Evolutionary conservation across 768 basidiomycete species (phyloP).

Genomic region (Clitopilus hobsonii): DNA sequence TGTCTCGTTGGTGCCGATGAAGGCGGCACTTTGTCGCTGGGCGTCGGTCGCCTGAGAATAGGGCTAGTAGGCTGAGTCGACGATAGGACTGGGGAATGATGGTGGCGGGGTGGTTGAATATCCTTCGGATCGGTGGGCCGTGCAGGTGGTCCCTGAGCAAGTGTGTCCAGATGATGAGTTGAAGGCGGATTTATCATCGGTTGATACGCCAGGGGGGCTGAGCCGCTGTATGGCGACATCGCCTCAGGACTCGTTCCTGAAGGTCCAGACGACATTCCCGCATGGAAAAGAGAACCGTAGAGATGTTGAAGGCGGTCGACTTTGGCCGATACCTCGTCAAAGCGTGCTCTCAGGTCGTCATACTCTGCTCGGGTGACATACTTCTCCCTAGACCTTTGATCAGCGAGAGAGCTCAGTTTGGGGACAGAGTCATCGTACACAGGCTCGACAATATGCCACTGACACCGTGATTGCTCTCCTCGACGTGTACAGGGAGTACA

Average conservation of each 20-base stretch:
- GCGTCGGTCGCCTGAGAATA: conserved; percentile 14
- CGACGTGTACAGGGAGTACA: conserved; percentile 78
- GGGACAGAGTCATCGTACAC: conserved; percentile 49
- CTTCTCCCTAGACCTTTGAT: conserved; percentile 68
- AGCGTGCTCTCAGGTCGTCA: conserved; percentile 65
- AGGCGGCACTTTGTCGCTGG: conserved; percentile 18
- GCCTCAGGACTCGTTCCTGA: conserved; percentile 27
- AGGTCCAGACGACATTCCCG: conserved; percentile 21
- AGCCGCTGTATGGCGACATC: conserved; percentile 21
- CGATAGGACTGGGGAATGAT: conserved; percentile 14
- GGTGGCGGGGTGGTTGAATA: conserved; percentile 14
- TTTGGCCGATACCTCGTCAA: conserved; percentile 55
- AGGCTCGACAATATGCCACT: conserved; percentile 81
- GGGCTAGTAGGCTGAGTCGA: conserved; percentile 17
- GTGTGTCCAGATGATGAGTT: conserved; percentile 18
- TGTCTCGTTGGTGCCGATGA: conserved; percentile 19
- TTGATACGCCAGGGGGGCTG: conserved; percentile 24
- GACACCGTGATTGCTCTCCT: conserved; percentile 76
- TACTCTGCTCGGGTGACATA: conserved; percentile 76
- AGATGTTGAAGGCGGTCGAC: conserved; percentile 40
- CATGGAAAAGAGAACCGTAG: conserved; percentile 20
- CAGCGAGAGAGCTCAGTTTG: no score
- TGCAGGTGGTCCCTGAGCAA: conserved; percentile 16
- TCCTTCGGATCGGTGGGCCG: conserved; percentile 24
- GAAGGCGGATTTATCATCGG: conserved; percentile 30